Evolutionary conservation across 116 monocot species (phyloP).

Genomic region (Papilionanthe hybrid): DNA sequence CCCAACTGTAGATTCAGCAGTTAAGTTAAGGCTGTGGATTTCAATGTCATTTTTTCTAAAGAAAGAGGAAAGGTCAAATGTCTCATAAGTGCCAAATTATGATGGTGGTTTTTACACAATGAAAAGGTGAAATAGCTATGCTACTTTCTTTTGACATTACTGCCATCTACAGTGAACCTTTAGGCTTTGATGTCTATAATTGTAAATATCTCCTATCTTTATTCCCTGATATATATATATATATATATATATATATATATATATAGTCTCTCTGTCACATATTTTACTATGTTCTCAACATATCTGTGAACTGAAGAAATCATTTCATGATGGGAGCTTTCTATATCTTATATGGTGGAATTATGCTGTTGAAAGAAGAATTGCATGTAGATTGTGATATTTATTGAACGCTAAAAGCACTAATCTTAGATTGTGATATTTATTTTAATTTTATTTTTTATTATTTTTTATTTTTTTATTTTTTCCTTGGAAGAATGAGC

Average conservation of each 20-base stretch:
- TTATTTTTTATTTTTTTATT: too few relatives aligned
- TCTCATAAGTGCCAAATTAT: not conserved
- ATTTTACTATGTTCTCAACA: not conserved
- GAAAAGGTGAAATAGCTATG: not conserved
- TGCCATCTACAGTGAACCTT: not conserved
- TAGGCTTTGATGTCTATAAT: not conserved
- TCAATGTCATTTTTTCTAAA: not conserved
- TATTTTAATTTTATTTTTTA: too few relatives aligned
- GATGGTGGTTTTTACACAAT: not conserved
- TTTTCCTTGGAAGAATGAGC: too few relatives aligned
- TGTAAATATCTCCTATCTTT: not conserved
- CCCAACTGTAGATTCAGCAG: not conserved
- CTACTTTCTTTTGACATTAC: not conserved
- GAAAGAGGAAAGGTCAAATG: not conserved
- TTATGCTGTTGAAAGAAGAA: not conserved
- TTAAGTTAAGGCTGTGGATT: not conserved
- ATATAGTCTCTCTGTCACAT: not conserved
- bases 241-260: too few relatives aligned
- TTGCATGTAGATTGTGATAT: too few relatives aligned
- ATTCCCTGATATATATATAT: not conserved
- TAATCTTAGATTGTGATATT: too few relatives aligned
- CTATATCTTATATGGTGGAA: not conserved
- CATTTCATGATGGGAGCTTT: not conserved
- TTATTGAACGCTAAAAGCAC: too few relatives aligned
- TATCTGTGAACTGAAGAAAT: not conserved